A percentile compares a stretch with the other conserved stretches of the same genome.
Conservation (phyloP, 2,329 filamentous ascomycete species). For the Fusarium sp. region DNA sequence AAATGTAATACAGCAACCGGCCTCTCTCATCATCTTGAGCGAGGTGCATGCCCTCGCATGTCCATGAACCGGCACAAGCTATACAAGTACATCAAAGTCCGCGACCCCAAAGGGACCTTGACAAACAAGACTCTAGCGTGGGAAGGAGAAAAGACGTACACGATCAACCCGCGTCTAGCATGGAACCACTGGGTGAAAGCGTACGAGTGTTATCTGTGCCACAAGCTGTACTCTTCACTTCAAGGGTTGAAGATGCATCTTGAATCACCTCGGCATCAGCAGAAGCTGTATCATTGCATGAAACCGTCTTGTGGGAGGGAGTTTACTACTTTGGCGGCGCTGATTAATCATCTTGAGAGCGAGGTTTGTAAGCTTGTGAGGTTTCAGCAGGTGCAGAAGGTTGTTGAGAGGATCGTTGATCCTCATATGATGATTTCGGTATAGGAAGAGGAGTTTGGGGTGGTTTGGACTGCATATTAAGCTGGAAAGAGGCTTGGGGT, state of each 20-base stretch:
- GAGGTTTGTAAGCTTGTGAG: conserved; percentile 54
- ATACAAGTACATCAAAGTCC: conserved; percentile 57
- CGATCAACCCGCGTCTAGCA: conserved; percentile 51
- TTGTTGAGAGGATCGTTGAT: conserved; percentile 40
- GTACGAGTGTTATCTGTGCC: conserved; percentile 57
- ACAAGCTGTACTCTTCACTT: conserved; percentile 53
- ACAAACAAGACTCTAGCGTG: conserved; percentile 63
- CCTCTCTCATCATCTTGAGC: conserved; percentile 66
- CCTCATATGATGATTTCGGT: conserved; percentile 17
- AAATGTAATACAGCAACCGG: conserved; percentile 63
- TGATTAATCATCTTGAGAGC: conserved; percentile 60
- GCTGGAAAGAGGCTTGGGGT: not conserved
- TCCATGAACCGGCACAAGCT: conserved; percentile 61
- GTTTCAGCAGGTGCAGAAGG: conserved; percentile 52
- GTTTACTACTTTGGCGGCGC: conserved; percentile 54
- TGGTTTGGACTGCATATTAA: not conserved
- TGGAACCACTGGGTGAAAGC: conserved; percentile 55
- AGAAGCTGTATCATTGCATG: conserved; percentile 56
- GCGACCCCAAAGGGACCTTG: conserved; percentile 61
- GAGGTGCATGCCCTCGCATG: conserved; percentile 61
- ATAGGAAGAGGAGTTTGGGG: not conserved
- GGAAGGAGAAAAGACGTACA: conserved; percentile 50
- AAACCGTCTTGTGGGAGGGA: conserved; percentile 50
- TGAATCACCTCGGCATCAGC: conserved; percentile 58
- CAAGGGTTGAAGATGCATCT: conserved; percentile 62